Base-by-base conservation (phyloP, 2,329 filamentous ascomycete genomes). In the Metarhizium sp. region DNA sequence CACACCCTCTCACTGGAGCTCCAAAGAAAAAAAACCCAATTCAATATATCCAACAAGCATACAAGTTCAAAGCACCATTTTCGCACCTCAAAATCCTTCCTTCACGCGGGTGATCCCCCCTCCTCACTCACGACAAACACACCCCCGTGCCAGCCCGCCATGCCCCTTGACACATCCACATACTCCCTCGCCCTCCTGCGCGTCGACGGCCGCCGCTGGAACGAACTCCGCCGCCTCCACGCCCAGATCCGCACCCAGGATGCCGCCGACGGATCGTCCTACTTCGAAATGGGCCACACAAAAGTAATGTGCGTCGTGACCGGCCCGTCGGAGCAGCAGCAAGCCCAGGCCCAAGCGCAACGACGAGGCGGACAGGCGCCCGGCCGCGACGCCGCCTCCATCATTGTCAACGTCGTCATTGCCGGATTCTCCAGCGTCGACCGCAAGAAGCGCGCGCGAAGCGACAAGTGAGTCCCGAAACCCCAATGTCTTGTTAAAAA, bases 251-350 rank as follows among this genome's bases (percentile, higher is more conserved):
- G 87, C 59, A 96, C 91, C 1, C 94, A 96, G 72, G 87, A 92
- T 58, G 87, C 92, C 51, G 91, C 92, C 55, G 94, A 97, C 64
- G 94, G 94, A 40, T 95, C 89, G 48, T 90, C 87, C 59, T 96
- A 96, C 72, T 84, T 97, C 57, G 90, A 96, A 69, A 95, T 95
- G 86, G 94, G 94, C 64, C 95, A 97, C 73, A 99, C 94, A 25
- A 94, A 96, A 69, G 87, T 99, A 63, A 89, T 97, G 73, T 96
- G 92, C 73, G 90, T 92, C 29, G 86, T 99, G 50, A 84, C 86
- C 2, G 94, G 94, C 0, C 94, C 94, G 0, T 84, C 82, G 42
- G 94, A 99, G 72, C 73, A 74, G 53, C 71, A 72, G 34, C 63
- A 63, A 53, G n/a, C 82, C 40, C 94, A 99, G 72, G 70, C 73